Conservation (phyloP, 2,329 filamentous ascomycete species). For the Trichoderma harzianum region DNA sequence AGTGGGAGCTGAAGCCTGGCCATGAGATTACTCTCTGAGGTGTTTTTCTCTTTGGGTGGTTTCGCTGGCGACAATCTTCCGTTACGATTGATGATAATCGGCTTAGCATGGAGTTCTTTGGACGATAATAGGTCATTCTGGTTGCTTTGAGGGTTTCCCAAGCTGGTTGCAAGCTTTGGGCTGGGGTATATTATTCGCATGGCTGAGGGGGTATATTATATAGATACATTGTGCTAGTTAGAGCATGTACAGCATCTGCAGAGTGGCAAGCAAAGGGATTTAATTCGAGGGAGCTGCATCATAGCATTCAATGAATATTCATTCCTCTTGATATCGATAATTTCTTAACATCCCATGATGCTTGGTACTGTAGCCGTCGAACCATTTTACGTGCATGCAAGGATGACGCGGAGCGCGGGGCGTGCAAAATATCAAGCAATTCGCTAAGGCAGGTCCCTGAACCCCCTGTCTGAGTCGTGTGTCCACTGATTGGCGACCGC, state of each 20-base stretch:
- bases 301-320: neutral
- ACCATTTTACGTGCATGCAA: neutral
- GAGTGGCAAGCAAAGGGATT: neutral
- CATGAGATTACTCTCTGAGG: conserved; percentile 34
- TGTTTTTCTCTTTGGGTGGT: neutral
- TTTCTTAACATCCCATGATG: neutral
- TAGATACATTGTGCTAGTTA: neutral
- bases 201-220: neutral
- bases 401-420: conserved; percentile 8
- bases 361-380: neutral
- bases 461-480: neutral
- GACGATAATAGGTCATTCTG: neutral
- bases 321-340: neutral
- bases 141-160: neutral
- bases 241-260: neutral
- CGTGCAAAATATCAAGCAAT: conserved; percentile 1
- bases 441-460: conserved; percentile 8
- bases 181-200: neutral
- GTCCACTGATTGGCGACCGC: neutral
- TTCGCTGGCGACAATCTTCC: neutral
- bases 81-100: conserved; percentile 18
- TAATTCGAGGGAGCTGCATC: neutral
- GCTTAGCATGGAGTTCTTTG: conserved; percentile 18
- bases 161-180: neutral
- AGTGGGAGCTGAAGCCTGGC: conserved; percentile 40